A percentile compares a stretch with the other conserved stretches of the same genome.
phyloP scores from a whole-genome alignment of 2,329 filamentous ascomycete species.

The Cladosporium oxysporum region DNA sequence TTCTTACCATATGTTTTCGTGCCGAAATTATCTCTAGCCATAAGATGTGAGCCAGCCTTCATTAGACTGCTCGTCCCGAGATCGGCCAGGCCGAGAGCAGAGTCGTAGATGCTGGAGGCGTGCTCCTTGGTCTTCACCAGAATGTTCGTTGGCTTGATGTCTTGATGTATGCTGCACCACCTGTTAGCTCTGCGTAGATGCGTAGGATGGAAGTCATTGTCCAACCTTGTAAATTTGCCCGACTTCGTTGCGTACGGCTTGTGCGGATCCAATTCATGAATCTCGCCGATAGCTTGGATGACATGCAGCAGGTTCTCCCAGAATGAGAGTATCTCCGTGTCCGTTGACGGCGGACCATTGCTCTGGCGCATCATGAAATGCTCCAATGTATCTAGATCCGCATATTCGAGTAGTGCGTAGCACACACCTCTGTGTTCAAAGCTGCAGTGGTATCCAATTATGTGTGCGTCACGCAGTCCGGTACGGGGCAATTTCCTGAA shows the following conservation, averaged over 20 bases:
- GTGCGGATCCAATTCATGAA: constrained; percentile 22
- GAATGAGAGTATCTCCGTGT: constrained; percentile 36
- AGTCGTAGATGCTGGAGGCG: not conserved
- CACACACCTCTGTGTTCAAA: constrained; percentile 31
- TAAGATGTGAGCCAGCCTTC: too few species aligned
- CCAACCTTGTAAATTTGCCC: too few species aligned
- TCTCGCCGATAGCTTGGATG: constrained; percentile 31
- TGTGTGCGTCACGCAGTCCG: not conserved
- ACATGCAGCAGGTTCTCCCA: constrained; percentile 37
- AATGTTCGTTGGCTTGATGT: constrained; percentile 39
- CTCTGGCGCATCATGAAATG: constrained; percentile 31
- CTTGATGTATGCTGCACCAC: constrained; percentile 29
- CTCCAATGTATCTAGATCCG: constrained; percentile 38
- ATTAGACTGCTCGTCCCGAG: constrained; percentile 28
- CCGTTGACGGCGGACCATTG: constrained; percentile 22
- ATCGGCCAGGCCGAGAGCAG: constrained; percentile 37
- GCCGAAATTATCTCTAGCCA: not conserved
- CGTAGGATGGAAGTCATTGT: too few species aligned
- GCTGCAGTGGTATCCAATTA: constrained; percentile 33
- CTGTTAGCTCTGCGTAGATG: not conserved
- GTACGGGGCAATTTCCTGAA: not conserved
- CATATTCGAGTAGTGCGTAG: constrained; percentile 42
- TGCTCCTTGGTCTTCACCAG: constrained; percentile 19
- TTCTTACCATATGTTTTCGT: constrained; percentile 13
- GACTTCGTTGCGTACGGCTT: too few species aligned